phyloP scores from a whole-genome alignment of 106 monocot genomes.

The Dendrobium nobile region DNA sequence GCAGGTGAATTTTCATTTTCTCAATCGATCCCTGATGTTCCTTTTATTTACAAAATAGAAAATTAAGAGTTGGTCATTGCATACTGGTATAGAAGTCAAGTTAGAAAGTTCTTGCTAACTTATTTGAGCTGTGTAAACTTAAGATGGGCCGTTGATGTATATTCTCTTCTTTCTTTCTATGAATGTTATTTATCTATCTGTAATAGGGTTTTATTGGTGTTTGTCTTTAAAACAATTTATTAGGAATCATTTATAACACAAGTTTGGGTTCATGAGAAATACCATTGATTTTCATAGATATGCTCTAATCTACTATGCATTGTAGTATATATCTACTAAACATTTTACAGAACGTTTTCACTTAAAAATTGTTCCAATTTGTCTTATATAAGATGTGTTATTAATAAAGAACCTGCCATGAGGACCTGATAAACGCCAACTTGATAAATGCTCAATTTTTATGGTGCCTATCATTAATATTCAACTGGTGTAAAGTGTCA shows the following conservation, averaged over 20 bases:
- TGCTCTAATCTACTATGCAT: not conserved
- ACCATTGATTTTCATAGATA: not conserved
- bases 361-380: not conserved
- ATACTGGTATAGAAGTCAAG: not conserved
- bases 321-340: not conserved
- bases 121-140: not conserved
- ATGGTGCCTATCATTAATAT: not conserved
- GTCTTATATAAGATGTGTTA: not conserved
- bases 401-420: not conserved
- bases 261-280: not conserved
- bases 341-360: not conserved
- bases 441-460: not conserved
- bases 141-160: not conserved
- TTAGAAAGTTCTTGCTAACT: not conserved
- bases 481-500: not conserved
- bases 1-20: slow-evolving; percentile 49
- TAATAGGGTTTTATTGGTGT: not conserved
- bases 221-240: not conserved
- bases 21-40: not conserved
- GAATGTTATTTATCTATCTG: not conserved
- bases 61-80: not conserved
- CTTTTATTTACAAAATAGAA: not conserved
- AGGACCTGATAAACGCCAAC: not conserved
- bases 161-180: not conserved
- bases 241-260: not conserved